Conservation (phyloP, 2,329 filamentous ascomycete genomes). For the Colletotrichum godetiae region DNA sequence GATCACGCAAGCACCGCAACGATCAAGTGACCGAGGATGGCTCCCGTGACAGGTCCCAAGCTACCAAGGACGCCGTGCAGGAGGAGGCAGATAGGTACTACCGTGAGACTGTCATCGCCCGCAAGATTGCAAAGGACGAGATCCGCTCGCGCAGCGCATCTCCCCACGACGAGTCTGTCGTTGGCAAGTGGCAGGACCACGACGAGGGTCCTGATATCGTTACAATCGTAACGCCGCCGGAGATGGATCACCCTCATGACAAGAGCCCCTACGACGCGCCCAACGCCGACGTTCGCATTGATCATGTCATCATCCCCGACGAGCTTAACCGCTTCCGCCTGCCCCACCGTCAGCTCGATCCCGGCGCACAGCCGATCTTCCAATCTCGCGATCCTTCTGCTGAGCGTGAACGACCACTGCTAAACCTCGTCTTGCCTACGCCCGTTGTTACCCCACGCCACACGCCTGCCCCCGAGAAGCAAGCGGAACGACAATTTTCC, state of each 20-base stretch:
- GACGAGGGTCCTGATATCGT: constrained; percentile 48
- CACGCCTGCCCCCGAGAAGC: constrained; percentile 38
- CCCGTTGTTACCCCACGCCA: constrained; percentile 62
- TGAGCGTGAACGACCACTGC: constrained; percentile 65
- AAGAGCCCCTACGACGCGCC: constrained; percentile 67
- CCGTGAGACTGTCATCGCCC: constrained; percentile 64
- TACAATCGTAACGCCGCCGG: constrained; percentile 66
- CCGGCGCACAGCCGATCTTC: constrained; percentile 48
- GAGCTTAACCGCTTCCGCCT: constrained; percentile 56
- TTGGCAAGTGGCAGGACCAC: constrained; percentile 62
- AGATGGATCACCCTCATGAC: constrained; percentile 56
- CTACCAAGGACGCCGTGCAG: constrained; percentile 58
- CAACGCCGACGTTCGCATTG: constrained; percentile 72
- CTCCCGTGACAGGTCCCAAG: constrained; percentile 46
- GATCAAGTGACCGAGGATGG: constrained; percentile 47
- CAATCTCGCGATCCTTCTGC: constrained; percentile 63
- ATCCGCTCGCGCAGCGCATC: constrained; percentile 64
- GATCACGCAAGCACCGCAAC: constrained; percentile 46
- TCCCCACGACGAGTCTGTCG: constrained; percentile 61
- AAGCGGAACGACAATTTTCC: constrained; percentile 36
- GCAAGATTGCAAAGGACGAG: constrained; percentile 64
- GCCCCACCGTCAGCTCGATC: constrained; percentile 40
- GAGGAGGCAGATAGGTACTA: constrained; percentile 70
- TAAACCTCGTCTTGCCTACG: constrained; percentile 72
- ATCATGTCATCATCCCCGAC: constrained; percentile 66